phyloP scores from a whole-genome alignment of 2,329 filamentous ascomycete species.

The Ophiostoma pallidulum region DNA sequence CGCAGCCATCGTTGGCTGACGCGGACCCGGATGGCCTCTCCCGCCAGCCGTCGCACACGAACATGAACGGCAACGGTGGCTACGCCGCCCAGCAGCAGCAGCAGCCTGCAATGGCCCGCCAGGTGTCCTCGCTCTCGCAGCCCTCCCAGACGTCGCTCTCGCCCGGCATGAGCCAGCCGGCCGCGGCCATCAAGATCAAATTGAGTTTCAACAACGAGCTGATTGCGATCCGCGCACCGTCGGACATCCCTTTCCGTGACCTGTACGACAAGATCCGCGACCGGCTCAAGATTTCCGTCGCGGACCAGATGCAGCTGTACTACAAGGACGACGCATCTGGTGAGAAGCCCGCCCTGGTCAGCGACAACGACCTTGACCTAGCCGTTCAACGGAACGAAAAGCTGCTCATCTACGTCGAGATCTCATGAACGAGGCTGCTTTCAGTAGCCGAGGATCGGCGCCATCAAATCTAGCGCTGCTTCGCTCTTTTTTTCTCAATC shows the following conservation, averaged over 20 bases:
- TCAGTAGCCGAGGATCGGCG: no score
- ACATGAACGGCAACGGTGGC: conserved; percentile 44
- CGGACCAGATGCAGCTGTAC: conserved; percentile 66
- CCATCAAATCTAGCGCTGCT: not conserved
- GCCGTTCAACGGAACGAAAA: conserved; percentile 82
- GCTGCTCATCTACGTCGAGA: conserved; percentile 64
- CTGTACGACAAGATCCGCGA: conserved; percentile 79
- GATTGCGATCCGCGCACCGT: conserved; percentile 81
- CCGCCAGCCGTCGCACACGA: conserved; percentile 55
- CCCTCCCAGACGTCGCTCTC: conserved; percentile 49
- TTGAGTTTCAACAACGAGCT: conserved; percentile 88
- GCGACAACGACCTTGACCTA: conserved; percentile 69
- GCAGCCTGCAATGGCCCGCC: conserved; percentile 32
- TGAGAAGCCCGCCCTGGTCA: conserved; percentile 64
- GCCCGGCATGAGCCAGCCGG: conserved; percentile 35
- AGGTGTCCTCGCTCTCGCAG: conserved; percentile 39
- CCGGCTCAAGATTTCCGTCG: conserved; percentile 61
- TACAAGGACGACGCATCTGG: conserved; percentile 80
- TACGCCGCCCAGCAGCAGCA: conserved; percentile 30
- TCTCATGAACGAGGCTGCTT: conserved; percentile 29
- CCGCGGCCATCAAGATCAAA: conserved; percentile 76
- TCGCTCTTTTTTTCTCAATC: not conserved
- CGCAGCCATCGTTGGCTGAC: conserved; percentile 29
- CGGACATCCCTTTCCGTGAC: conserved; percentile 66
- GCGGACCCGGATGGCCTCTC: conserved; percentile 53